phyloP scores from a whole-genome alignment of 75 land plant species.

The Cupressus sempervirens region DNA sequence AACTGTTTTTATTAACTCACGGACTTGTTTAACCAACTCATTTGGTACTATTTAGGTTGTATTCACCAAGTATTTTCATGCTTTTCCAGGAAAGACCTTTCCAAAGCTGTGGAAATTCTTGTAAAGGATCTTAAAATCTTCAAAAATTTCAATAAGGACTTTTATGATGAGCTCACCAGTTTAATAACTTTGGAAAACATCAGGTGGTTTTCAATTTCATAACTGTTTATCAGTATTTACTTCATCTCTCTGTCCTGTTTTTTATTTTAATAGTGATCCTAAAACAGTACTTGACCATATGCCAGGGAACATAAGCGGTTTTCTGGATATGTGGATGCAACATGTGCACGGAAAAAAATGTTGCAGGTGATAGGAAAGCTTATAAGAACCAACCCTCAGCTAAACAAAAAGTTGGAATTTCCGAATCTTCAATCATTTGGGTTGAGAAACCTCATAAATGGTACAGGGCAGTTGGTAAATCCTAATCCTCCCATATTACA shows the following conservation, averaged over 20 bases:
- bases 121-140: slow-evolving; percentile 14
- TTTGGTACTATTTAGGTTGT: not conserved
- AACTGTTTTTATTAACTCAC: not conserved
- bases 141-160: not conserved
- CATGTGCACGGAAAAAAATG: not conserved
- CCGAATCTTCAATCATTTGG: not conserved
- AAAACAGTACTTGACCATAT: not conserved
- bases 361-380: not conserved
- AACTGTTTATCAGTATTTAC: not conserved
- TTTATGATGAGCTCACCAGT: slow-evolving; percentile 12
- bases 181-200: slow-evolving; percentile 14
- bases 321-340: not conserved
- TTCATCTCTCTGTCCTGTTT: not conserved
- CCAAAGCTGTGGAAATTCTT: slow-evolving; percentile 9
- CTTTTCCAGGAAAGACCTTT: slow-evolving; percentile 6
- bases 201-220: slow-evolving; percentile 5
- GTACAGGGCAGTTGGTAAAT: slow-evolving; percentile 68
- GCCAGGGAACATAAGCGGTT: slow-evolving; percentile 12
- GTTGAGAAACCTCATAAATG: not conserved
- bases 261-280: not conserved
- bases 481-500: slow-evolving; percentile 54
- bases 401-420: not conserved
- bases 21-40: not conserved
- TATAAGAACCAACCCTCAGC: not conserved
- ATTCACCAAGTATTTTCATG: not conserved